A percentile compares a stretch with the other conserved stretches of the same genome.
phyloP scores from a whole-genome alignment of 768 basidiomycete species.

The Lyophyllum atratum region DNA sequence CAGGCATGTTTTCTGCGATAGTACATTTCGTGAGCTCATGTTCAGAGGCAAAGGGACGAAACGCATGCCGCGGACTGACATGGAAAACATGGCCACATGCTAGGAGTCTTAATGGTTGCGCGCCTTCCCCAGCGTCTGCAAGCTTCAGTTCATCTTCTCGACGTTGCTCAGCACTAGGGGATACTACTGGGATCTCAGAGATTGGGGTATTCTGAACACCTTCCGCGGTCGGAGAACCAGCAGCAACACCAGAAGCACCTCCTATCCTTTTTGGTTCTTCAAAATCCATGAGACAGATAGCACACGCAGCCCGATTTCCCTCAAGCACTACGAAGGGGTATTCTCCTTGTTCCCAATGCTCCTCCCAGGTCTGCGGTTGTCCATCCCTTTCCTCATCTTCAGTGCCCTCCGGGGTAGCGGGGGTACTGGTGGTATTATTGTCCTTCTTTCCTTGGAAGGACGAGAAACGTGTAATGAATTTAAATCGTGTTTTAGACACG shows the following conservation, averaged over 20 bases:
- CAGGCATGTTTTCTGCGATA: constrained; percentile 74
- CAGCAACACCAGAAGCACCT: constrained; percentile 1
- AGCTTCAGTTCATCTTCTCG: constrained; percentile 42
- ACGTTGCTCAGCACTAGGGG: constrained; percentile 1
- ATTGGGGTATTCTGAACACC: not conserved
- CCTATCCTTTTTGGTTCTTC: constrained; percentile 60
- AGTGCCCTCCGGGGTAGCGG: not conserved
- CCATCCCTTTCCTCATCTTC: constrained; percentile 15
- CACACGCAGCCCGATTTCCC: constrained; percentile 81
- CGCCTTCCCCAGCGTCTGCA: constrained; percentile 72
- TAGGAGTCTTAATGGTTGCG: constrained; percentile 75
- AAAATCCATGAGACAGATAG: constrained; percentile 85
- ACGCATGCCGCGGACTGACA: constrained; percentile 45
- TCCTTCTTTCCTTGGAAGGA: constrained; percentile 24
- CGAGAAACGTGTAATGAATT: constrained; percentile 44
- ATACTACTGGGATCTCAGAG: constrained; percentile 1
- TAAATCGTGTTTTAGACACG: constrained; percentile 49
- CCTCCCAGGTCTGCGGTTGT: constrained; percentile 64
- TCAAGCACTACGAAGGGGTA: constrained; percentile 84
- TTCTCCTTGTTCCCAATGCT: constrained; percentile 73
- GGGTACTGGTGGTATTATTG: not conserved
- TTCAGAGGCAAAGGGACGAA: not conserved
- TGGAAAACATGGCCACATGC: constrained; percentile 90
- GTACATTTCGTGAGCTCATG: constrained; percentile 9
- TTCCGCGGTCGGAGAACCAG: not conserved